Conservation (phyloP, 352 stramenopile species). For the Phytophthora pistaciae region DNA sequence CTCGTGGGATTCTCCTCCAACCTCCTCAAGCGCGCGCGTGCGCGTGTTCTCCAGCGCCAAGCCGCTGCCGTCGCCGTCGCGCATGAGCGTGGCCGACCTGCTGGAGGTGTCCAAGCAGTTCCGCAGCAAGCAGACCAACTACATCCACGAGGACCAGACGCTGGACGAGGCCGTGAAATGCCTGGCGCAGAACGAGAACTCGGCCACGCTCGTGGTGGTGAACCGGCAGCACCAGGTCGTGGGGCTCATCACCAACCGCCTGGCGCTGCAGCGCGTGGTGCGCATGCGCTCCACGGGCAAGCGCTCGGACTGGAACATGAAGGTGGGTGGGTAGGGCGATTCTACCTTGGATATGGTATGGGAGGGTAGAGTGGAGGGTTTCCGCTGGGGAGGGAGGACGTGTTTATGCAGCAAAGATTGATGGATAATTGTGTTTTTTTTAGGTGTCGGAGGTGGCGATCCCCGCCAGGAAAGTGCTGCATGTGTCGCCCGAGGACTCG, state of each 20-base stretch:
- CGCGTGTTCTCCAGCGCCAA: slow-evolving; percentile 29
- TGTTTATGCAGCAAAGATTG: slow-evolving; percentile 8
- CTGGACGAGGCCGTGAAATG: slow-evolving; percentile 73
- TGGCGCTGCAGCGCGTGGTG: slow-evolving; percentile 65
- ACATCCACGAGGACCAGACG: slow-evolving; percentile 70
- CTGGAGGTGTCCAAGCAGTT: slow-evolving; percentile 78
- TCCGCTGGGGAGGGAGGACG: background rate
- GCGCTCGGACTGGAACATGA: slow-evolving; percentile 60
- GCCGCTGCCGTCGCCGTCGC: slow-evolving; percentile 43
- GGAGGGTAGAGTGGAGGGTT: background rate
- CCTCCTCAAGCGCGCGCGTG: too few relatives aligned
- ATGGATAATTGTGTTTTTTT: background rate
- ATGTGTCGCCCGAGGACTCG: slow-evolving; percentile 80
- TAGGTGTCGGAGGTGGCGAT: slow-evolving; percentile 75
- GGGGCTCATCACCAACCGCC: slow-evolving; percentile 82
- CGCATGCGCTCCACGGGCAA: slow-evolving; percentile 61
- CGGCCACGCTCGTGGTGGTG: slow-evolving; percentile 79
- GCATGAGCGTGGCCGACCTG: slow-evolving; percentile 74
- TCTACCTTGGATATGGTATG: background rate
- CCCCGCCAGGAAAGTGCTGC: slow-evolving; percentile 74
- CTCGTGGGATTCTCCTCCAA: background rate
- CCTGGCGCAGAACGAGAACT: slow-evolving; percentile 80
- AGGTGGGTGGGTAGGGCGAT: slow-evolving; percentile 34
- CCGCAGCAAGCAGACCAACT: slow-evolving; percentile 78
- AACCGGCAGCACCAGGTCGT: slow-evolving; percentile 74